Evolutionary conservation across 768 basidiomycete species (phyloP), one percentile per base, ranked within the genome.

Genomic region (Hericium rajendrae): DNA sequence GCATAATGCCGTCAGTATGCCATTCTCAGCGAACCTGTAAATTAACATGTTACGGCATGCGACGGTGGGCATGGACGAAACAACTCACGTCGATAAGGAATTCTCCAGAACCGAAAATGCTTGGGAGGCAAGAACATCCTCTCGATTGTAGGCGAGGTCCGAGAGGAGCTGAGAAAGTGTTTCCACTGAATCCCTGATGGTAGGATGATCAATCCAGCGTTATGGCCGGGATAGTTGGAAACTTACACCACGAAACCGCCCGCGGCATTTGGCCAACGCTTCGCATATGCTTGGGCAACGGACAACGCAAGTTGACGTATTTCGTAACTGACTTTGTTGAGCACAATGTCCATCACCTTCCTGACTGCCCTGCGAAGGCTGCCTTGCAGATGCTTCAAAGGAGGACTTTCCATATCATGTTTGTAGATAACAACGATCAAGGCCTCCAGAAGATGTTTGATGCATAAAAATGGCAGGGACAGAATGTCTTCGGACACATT

Each of bases 401-500:
- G 68, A 18, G 63, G 68, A 53, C 76, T 77, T 49, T 82, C 82
- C 57, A 91, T 79, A 64, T 91, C 83, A 59, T 88, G 84, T 71
- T 91, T 91, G 70, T 84, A 82, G 20, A 87, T 76, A 59, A 84
- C 73, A 46, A 88, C 79, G 57, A 85, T 76, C 22, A 88, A 63
- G 1, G 78, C 72, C 70, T 89, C 86, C 48, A 90, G 69, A 46
- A 87, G 64, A 54, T 74, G 77, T 64, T 88, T 86, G 59, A 81
- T 66, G 1, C 78, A 78, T 48, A 82, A 64, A 48, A 80, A 74
- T 0, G 86, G 85, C 6, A 88, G 66, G 15, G 71, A 63, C 11
- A 70, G 60, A 8, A 85, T 62, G 50, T 80, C 73, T 28, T 72
- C 68, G 20, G 77, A 64, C 11, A 76, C 76, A 54, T 72, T 74